Base-by-base conservation (phyloP, 345 rosid genomes). In the Microthlaspi erraticum region DNA sequence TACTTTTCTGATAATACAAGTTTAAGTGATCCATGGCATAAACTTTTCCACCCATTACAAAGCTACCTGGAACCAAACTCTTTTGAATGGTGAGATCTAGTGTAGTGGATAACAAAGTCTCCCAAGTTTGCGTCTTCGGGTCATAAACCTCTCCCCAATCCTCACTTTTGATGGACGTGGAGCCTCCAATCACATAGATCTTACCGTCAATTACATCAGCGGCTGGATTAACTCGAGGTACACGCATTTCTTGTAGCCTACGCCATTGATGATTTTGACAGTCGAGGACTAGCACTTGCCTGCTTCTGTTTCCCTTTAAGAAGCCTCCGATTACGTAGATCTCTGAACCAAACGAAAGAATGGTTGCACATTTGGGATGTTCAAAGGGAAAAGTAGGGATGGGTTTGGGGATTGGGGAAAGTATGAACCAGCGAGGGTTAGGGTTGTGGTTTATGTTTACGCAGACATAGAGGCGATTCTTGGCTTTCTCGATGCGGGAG, bases 141-240 rank as follows among this genome's bases (percentile, higher is more conserved):
- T 87, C 87, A 12, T 72, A 83, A 26, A 79, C 92, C 79, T 89
- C 92, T 3, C 90, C 90, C 96, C 92, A 89, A 18, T 83, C 69
- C 72, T 60, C 79, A 16, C 81, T 73, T 11, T 12, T 5, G 17
- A 1, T 20, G 33, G 12, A 31, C 33, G 6, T 31, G 33, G 6
- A 89, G 0, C 96, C 96, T 0, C 92, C 96, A 50, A 87, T 75
- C 18, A 89, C 88, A 31, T 31, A 31, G 33, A 31, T 31, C 33
- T 31, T 31, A 31, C 33, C 33, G 33, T 31, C 33, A 3, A 84
- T 74, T 4, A 76, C 83, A 0, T 86, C 90, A 0, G 92, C 79
- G 0, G 92, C 90, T 7, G 96, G 73, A 51, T 83, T 81, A 50
- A 82, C 90, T 5, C 96, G 86, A 3, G 81, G 69, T n/a, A 82